These are phyloP conservation scores for Neopestalotiopsis sp. DNA, from an alignment of 2,329 filamentous ascomycete species.

Conservation along the genomic window DNA sequence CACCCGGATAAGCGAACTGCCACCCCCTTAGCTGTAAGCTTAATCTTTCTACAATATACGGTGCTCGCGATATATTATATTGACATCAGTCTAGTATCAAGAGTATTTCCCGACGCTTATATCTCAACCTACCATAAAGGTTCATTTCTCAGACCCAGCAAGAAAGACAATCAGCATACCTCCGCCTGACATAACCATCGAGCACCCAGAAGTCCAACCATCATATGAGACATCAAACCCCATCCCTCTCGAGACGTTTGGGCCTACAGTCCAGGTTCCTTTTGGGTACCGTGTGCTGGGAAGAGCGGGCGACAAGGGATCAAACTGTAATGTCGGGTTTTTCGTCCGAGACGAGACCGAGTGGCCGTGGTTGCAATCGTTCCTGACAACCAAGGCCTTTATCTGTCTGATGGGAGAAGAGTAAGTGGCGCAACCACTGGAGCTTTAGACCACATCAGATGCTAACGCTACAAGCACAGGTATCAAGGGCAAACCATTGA, in stretches of 20 bases:
- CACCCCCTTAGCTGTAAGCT: slow-evolving; percentile 18
- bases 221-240: slow-evolving; percentile 29
- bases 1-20: slow-evolving; percentile 32
- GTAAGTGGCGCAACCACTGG: neutral
- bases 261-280: slow-evolving; percentile 31
- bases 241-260: slow-evolving; percentile 26
- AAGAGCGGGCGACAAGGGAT: slow-evolving; percentile 32
- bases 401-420: slow-evolving; percentile 16
- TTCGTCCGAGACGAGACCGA: slow-evolving; percentile 25
- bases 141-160: slow-evolving; percentile 19
- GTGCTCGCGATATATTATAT: neutral
- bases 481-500: slow-evolving; percentile 21
- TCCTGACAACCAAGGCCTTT: slow-evolving; percentile 9
- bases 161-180: slow-evolving; percentile 16
- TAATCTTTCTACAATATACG: neutral
- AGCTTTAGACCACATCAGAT: slow-evolving; percentile 30
- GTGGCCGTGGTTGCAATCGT: slow-evolving; percentile 25
- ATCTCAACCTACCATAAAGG: slow-evolving; percentile 13
- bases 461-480: neutral
- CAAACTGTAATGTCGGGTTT: slow-evolving; percentile 29
- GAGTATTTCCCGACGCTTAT: slow-evolving; percentile 22
- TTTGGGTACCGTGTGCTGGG: slow-evolving; percentile 39
- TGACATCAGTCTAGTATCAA: slow-evolving; percentile 17
- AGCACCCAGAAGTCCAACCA: slow-evolving; percentile 19
- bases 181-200: slow-evolving; percentile 15